Percentiles rank a stretch among this genome's conserved stretches.
phyloP scores from a whole-genome alignment of 352 stramenopile species.

The Phytophthora kernoviae region DNA sequence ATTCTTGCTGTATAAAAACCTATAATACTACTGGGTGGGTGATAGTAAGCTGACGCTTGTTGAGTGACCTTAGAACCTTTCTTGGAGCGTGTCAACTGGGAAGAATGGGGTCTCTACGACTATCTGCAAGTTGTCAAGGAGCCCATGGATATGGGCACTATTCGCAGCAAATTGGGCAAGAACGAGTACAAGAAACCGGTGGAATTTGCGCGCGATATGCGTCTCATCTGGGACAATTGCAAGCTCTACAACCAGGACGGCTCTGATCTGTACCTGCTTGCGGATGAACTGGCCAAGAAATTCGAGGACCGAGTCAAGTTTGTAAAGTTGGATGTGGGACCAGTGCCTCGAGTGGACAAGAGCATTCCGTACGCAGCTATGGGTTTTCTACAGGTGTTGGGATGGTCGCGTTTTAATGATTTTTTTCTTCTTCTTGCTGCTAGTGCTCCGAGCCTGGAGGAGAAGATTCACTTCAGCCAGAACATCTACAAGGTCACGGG shows the following conservation, averaged over 20 bases:
- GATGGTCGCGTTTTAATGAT: conserved; percentile 1
- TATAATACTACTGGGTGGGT: neutral
- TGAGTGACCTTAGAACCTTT: conserved; percentile 66
- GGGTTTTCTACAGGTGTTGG: conserved; percentile 1
- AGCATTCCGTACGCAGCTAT: conserved; percentile 62
- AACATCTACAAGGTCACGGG: conserved; percentile 89
- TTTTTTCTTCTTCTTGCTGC: conserved; percentile 16
- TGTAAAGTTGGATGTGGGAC: conserved; percentile 81
- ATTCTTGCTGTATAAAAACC: conserved; percentile 1
- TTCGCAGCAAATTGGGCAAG: conserved; percentile 79
- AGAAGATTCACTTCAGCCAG: conserved; percentile 88
- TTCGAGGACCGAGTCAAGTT: conserved; percentile 89
- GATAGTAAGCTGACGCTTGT: conserved; percentile 2
- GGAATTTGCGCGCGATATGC: conserved; percentile 86
- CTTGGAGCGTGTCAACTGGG: conserved; percentile 88
- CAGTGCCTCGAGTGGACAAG: conserved; percentile 59
- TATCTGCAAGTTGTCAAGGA: conserved; percentile 92
- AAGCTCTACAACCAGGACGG: conserved; percentile 91
- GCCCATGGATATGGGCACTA: conserved; percentile 92
- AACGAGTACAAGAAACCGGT: conserved; percentile 86
- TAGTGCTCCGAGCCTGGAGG: conserved; percentile 77
- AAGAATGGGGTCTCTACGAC: conserved; percentile 90
- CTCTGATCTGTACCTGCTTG: conserved; percentile 86
- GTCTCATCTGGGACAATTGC: conserved; percentile 87
- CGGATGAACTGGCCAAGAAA: conserved; percentile 84